phyloP scores from a whole-genome alignment of 164 flowering plant species.

The Hamamelis virginiana region DNA sequence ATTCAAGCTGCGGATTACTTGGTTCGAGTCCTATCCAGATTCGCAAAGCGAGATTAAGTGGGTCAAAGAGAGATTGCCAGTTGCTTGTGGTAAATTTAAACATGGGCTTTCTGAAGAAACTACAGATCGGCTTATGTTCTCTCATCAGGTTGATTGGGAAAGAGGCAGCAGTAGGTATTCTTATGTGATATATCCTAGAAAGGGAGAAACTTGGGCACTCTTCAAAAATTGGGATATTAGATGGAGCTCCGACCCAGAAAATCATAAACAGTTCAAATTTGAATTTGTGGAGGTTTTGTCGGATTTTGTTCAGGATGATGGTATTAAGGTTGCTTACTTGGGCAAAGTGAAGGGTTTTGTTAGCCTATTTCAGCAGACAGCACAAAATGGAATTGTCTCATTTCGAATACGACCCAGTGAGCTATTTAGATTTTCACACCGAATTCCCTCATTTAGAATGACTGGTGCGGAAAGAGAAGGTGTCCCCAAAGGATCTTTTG shows the following conservation, averaged over 20 bases:
- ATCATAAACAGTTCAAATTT: slow-evolving; percentile 31
- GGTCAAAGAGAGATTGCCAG: slow-evolving; percentile 35
- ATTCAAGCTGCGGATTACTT: slow-evolving; percentile 43
- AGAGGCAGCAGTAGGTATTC: slow-evolving; percentile 13
- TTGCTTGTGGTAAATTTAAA: slow-evolving; percentile 45
- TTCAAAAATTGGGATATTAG: slow-evolving; percentile 54
- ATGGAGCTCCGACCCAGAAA: slow-evolving; percentile 48
- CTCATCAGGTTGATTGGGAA: slow-evolving; percentile 35
- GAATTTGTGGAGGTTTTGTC: slow-evolving; percentile 58
- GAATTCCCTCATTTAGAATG: slow-evolving; percentile 46
- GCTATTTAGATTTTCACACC: slow-evolving; percentile 55
- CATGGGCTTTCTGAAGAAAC: slow-evolving; percentile 23
- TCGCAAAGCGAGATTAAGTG: slow-evolving; percentile 27
- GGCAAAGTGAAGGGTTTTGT: slow-evolving; percentile 52
- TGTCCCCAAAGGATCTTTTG: slow-evolving; percentile 53
- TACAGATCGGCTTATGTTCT: slow-evolving; percentile 37
- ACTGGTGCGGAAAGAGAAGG: slow-evolving; percentile 48
- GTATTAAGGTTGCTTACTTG: slow-evolving; percentile 43
- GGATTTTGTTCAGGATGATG: slow-evolving; percentile 34
- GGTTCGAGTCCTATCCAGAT: slow-evolving; percentile 48
- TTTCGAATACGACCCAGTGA: slow-evolving; percentile 34
- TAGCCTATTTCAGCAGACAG: slow-evolving; percentile 34
- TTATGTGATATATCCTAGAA: slow-evolving; percentile 46
- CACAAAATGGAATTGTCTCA: slow-evolving; percentile 12
- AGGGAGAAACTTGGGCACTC: slow-evolving; percentile 70